Evolutionary conservation across 352 stramenopile genomes (phyloP).

Genomic region (Phytopythium chamaehyphon): DNA sequence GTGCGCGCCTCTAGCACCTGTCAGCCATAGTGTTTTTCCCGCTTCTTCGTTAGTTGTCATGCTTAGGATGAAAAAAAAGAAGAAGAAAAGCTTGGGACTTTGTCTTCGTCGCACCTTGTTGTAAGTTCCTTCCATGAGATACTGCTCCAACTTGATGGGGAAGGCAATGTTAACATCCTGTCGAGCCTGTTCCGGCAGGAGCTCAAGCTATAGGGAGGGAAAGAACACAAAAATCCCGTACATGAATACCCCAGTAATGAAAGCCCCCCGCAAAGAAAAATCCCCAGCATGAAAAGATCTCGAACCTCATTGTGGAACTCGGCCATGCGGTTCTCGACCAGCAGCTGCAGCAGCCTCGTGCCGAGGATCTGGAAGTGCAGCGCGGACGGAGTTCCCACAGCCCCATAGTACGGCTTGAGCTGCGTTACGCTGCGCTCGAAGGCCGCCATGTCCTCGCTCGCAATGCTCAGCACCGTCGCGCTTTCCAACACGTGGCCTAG

Average conservation of each 20-base stretch:
- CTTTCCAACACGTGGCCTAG: slow-evolving; percentile 85
- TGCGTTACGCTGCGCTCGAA: slow-evolving; percentile 90
- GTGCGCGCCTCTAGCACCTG: slow-evolving; percentile 77
- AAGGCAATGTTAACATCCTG: slow-evolving; percentile 86
- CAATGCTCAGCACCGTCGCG: slow-evolving; percentile 84
- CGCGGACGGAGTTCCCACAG: slow-evolving; percentile 49
- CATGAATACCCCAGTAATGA: too few relatives aligned
- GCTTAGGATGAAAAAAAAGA: too few relatives aligned
- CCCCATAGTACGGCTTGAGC: slow-evolving; percentile 86
- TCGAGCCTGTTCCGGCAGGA: slow-evolving; percentile 80
- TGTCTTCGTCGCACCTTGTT: slow-evolving; percentile 73
- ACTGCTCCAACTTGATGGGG: slow-evolving; percentile 88
- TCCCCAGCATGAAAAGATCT: not conserved
- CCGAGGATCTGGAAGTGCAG: slow-evolving; percentile 87
- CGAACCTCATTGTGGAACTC: slow-evolving; percentile 90
- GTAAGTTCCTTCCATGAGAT: slow-evolving; percentile 92
- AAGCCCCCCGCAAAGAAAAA: too few relatives aligned
- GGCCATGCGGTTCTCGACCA: slow-evolving; percentile 91
- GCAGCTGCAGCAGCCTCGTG: slow-evolving; percentile 85
- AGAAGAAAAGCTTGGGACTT: too few relatives aligned
- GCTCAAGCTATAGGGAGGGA: slow-evolving; percentile 54
- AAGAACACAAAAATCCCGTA: not conserved
- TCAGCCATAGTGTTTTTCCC: too few relatives aligned
- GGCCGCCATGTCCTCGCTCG: slow-evolving; percentile 76
- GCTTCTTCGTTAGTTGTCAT: too few relatives aligned